phyloP scores from a whole-genome alignment of 1,284 basidiomycete species.

The Microbotryomycetes sp. region DNA sequence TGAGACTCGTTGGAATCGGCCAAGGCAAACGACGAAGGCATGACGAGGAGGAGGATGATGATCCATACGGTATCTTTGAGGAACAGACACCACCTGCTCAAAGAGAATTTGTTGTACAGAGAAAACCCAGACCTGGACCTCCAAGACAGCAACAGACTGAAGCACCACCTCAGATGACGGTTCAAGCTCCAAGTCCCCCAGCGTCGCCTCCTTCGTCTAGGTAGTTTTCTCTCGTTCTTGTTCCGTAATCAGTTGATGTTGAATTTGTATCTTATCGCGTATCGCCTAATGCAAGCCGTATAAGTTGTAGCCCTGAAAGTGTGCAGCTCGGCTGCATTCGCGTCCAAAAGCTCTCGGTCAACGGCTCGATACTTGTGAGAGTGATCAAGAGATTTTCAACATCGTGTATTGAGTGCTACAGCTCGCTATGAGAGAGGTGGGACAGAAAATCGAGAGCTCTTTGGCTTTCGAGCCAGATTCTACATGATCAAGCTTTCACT shows the following conservation, averaged over 20 bases:
- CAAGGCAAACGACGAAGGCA: background rate
- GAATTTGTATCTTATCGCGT: no score
- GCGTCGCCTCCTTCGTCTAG: background rate
- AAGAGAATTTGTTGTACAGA: constrained; percentile 28
- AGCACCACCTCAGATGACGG: constrained; percentile 16
- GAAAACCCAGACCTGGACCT: constrained; percentile 25
- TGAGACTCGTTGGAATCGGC: constrained; percentile 2
- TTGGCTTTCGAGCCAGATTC: no score
- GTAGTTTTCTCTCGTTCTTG: background rate
- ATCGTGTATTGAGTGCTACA: no score
- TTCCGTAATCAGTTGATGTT: background rate
- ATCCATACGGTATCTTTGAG: background rate
- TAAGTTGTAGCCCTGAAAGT: no score
- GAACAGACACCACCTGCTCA: constrained; percentile 4
- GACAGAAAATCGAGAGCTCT: no score
- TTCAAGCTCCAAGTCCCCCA: constrained; percentile 20
- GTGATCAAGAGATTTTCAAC: no score
- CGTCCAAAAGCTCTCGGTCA: no score
- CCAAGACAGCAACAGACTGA: background rate
- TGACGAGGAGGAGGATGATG: background rate
- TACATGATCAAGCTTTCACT: constrained; percentile 5
- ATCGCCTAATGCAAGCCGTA: no score
- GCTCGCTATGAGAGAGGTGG: background rate
- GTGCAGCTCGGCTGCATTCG: no score
- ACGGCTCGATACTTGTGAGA: no score